Base-by-base conservation (phyloP, 202 grass and related monocot species). In the Cymbopogon flexuosus region DNA sequence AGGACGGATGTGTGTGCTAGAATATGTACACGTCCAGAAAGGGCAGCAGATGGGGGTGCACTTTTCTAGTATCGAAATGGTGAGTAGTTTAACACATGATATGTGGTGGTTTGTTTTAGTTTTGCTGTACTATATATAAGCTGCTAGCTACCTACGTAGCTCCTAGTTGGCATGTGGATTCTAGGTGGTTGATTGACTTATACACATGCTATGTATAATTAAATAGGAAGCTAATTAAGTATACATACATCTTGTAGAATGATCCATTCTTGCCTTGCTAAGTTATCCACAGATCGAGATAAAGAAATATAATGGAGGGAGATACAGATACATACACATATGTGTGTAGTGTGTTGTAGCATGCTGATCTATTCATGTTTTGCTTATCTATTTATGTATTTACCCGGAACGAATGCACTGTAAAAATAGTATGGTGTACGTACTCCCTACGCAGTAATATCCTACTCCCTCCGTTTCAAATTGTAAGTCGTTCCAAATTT, bases 161-260 rank as follows among this genome's bases (percentile, higher is more conserved):
- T 19, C 62, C 19, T 69, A 5, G 39, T 70, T 24, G 54, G 19
- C 65, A 68, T 62, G 64, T 70, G 82, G n/a, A 49, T 62, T 59
- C 33, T 36, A 37, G n/a, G 35, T 41, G 11, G n/a, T 13, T 13
- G 36, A 13, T 68, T 68, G 65, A 68, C 36, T 14, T 42, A n/a
- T 21, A 49, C 14, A 67, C 64, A 16, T 62, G 5, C 13, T 18
- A 64, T 8, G 6, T 63, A 33, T 0, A 63, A 33, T 33, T 34
- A 34, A 31, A 31, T 16, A 62, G 13, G 22, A 11, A 27, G 47
- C 47, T 18, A n/a, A n/a, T 4, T 61, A 39, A 8, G 5, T 7
- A 37, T 7, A 37, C 35, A 37, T 35, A 3, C 10, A 36, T 65
- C 30, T n/a, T 65, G 1, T 65, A n/a, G 15, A 29, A 65, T 8